Evolutionary conservation across 495 filamentous ascomycete genomes (phyloP), one percentile per base, ranked within the genome.

Genomic region (Hamigera avellanea): DNA sequence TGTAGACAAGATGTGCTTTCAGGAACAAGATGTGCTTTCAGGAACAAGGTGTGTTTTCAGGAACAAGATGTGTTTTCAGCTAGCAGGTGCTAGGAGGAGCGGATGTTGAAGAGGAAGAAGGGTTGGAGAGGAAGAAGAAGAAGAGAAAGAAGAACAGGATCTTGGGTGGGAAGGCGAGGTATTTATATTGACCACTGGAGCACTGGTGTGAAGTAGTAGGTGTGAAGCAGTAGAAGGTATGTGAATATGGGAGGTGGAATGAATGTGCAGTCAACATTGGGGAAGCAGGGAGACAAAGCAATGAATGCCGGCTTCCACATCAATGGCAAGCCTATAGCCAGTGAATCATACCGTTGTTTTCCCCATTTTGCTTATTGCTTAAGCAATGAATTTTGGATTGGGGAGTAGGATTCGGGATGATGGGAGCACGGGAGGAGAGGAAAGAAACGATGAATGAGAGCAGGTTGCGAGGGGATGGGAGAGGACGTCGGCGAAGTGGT

Each of bases 301-400:
- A 42, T 46, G 42, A 43, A 45, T 46, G 29, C 39, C 40, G 44
- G 46, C 30, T 48, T 37, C 19, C 29, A 45, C 41, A 45, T 45
- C 39, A 40, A 40, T 33, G 31, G 39, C 8, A 2, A 16, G 37
- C 9, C 13, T 40, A 25, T 30, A 32, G 13, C 8, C 14, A 19
- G 44, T 50, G 46, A 53, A 50, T 39, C 29, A n/a, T 23, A 23
- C 21, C 4, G 21, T 4, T 23, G 21, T n/a, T n/a, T n/a, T n/a
- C n/a, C n/a, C n/a, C n/a, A n/a, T n/a, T n/a, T n/a, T n/a, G n/a
- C n/a, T n/a, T n/a, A n/a, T n/a, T n/a, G n/a, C n/a, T n/a, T n/a
- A n/a, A n/a, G n/a, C n/a, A n/a, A n/a, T n/a, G n/a, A n/a, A n/a
- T n/a, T n/a, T n/a, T n/a, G n/a, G n/a, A n/a, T n/a, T n/a, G n/a